These are phyloP conservation scores for Gossypium turneri DNA, from an alignment of 345 rosid genomes.

Conservation along the genomic window DNA sequence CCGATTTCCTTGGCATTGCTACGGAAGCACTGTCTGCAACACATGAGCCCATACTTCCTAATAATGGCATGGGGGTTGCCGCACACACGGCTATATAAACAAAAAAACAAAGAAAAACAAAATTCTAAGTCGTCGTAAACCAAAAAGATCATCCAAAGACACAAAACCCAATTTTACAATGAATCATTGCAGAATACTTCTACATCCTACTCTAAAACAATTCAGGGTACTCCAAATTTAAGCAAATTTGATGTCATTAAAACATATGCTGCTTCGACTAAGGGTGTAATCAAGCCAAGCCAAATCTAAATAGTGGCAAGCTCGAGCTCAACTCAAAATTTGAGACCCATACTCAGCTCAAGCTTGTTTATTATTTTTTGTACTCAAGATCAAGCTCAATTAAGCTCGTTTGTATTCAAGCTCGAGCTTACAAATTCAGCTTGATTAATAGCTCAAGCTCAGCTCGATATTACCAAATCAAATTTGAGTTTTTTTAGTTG, in stretches of 20 bases:
- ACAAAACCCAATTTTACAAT: neutral
- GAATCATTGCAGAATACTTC: neutral
- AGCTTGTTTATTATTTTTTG: too few species aligned
- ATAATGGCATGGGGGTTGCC: conserved; percentile 40
- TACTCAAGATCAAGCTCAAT: too few species aligned
- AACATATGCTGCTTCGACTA: too few species aligned
- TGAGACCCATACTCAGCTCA: too few species aligned
- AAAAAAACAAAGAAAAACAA: conserved; percentile 5
- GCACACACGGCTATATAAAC: conserved; percentile 30
- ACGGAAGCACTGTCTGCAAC: conserved; percentile 32
- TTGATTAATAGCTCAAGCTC: too few species aligned
- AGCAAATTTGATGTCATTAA: neutral
- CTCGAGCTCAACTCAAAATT: too few species aligned
- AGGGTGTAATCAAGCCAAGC: too few species aligned
- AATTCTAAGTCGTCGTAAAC: neutral
- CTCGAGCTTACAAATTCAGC: too few species aligned
- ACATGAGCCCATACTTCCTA: conserved; percentile 38
- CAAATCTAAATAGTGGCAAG: too few species aligned
- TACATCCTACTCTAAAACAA: neutral
- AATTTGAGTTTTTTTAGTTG: too few species aligned
- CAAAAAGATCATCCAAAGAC: neutral
- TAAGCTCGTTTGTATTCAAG: too few species aligned
- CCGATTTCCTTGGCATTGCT: conserved; percentile 35
- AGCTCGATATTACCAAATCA: too few species aligned
- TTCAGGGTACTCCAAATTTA: neutral